Conservation (phyloP, 2,329 filamentous ascomycete genomes). For the Sphaerulina populicola region DNA sequence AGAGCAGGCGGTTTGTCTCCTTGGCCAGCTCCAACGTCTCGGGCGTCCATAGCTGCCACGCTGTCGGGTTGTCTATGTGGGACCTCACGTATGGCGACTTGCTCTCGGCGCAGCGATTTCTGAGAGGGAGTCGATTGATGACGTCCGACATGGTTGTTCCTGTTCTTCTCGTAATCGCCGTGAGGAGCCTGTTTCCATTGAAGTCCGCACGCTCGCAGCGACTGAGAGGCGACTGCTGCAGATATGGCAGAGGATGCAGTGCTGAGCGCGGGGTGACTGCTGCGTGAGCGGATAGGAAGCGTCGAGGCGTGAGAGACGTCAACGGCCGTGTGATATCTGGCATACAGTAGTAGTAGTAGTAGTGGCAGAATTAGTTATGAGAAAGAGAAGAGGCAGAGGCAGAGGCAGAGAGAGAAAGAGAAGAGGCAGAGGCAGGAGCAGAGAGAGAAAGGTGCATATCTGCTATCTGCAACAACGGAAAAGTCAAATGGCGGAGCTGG, state of each 20-base stretch:
- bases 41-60: slow-evolving; percentile 82
- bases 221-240: background rate
- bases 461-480: background rate
- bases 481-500: slow-evolving; percentile 1
- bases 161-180: background rate
- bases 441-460: background rate
- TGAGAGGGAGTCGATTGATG: slow-evolving; percentile 23
- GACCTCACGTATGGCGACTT: slow-evolving; percentile 62
- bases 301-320: slow-evolving; percentile 2
- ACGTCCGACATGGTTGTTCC: slow-evolving; percentile 11
- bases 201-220: background rate
- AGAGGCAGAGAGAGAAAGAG: too few relatives aligned
- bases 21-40: slow-evolving; percentile 69
- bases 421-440: too few relatives aligned
- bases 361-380: too few relatives aligned
- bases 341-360: background rate
- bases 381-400: too few relatives aligned
- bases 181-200: slow-evolving; percentile 3
- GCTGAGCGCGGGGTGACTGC: background rate
- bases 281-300: slow-evolving; percentile 6
- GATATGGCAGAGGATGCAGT: background rate
- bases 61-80: slow-evolving; percentile 72
- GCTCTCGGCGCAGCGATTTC: slow-evolving; percentile 53
- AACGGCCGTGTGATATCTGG: background rate
- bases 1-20: slow-evolving; percentile 77